These are phyloP conservation scores for Diaporthe citrichinensis DNA, from an alignment of 2,329 filamentous ascomycete genomes.

Conservation along the genomic window DNA sequence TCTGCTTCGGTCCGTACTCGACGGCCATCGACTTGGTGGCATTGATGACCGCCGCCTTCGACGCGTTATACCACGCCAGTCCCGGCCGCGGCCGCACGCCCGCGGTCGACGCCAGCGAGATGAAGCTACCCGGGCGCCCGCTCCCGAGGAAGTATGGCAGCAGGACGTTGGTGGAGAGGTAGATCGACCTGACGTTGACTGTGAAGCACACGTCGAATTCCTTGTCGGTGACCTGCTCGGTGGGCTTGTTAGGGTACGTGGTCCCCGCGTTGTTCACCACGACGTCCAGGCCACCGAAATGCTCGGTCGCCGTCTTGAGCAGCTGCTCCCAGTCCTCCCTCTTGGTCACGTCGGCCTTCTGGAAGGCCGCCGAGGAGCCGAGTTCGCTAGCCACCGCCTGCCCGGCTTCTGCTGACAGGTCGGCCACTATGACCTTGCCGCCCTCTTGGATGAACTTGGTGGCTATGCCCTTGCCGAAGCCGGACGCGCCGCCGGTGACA, in stretches of 20 bases:
- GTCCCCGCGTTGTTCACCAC: constrained; percentile 74
- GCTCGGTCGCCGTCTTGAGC: constrained; percentile 59
- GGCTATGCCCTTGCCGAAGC: constrained; percentile 70
- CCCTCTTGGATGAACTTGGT: constrained; percentile 49
- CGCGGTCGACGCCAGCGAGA: constrained; percentile 77
- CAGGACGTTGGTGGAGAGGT: constrained; percentile 70
- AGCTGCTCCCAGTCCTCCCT: constrained; percentile 67
- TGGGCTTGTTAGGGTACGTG: constrained; percentile 73
- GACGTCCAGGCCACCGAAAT: constrained; percentile 68
- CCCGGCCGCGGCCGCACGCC: constrained; percentile 72
- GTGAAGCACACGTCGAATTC: constrained; percentile 78
- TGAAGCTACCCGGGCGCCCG: constrained; percentile 70
- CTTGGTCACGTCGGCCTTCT: constrained; percentile 64
- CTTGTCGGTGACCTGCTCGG: constrained; percentile 72
- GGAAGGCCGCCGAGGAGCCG: constrained; percentile 56
- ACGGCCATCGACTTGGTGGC: constrained; percentile 74
- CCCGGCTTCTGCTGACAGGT: constrained; percentile 64
- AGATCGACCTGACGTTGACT: constrained; percentile 79
- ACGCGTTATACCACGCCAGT: constrained; percentile 79
- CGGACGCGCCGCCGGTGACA: constrained; percentile 68
- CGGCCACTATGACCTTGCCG: constrained; percentile 52
- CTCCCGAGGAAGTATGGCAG: constrained; percentile 72
- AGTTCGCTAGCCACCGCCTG: constrained; percentile 59
- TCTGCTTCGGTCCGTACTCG: constrained; percentile 80
- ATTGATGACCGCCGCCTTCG: constrained; percentile 75